Evolutionary conservation across 805 yeast species (phyloP), one percentile per base, ranked within the genome.

Genomic region (Candida ponderosae): DNA sequence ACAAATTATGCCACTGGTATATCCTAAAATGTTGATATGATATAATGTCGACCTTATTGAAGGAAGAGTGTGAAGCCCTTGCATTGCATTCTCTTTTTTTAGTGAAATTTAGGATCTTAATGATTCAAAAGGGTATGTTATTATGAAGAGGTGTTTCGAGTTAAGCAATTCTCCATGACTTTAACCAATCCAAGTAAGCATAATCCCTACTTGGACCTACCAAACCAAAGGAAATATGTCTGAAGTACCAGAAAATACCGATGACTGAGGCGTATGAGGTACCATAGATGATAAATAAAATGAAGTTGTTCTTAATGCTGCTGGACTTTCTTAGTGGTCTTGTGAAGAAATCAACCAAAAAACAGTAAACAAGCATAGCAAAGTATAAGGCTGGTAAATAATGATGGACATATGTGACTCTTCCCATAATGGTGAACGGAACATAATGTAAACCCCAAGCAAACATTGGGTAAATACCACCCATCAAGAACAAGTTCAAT

Each of bases 351-450:
- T 79, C 86, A 31, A 77, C 54, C 38, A 70, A 59, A 54, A 74
- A 79, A 5, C 72, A 71, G 35, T 70, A 56, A 29, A 75, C 73
- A 38, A 77, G 58, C 59, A 80, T 63, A 36, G 87, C 86, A 58
- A 84, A 84, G 60, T 84, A 84, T 46, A 84, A 65, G 0, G 93
- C 89, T 34, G 95, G 95, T 53, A 82, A 66, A 58, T 84, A 84
- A 63, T 84, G 95, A 57, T 84, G 95, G 32, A 81, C 86, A 51
- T 84, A 84, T 0, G 90, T 81, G 47, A 84, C 93, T 68, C 95
- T 74, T 14, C 87, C 81, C 95, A 84, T 84, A 35, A 84, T 65
- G 24, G 76, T 72, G 48, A 84, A 84, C 23, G 95, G 90, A 54
- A 74, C 56, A 58, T 66, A 83, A 57, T 84, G 93, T 56, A 82